Conservation (phyloP, 2,329 filamentous ascomycete species). For the Polychaeton citri region DNA sequence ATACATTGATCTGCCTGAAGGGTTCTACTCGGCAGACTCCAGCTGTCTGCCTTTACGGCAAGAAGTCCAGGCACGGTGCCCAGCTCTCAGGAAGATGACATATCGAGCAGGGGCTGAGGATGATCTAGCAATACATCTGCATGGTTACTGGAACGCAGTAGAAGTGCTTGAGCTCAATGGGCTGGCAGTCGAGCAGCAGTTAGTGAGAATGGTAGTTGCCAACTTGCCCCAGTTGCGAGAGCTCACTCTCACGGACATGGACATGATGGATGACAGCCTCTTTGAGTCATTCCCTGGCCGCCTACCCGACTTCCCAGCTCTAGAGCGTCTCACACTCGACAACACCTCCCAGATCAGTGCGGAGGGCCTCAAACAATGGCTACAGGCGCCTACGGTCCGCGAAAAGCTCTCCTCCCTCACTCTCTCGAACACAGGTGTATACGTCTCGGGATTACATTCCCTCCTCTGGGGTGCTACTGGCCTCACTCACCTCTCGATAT, state of each 20-base stretch:
- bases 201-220: slow-evolving; percentile 57
- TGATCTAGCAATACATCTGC: slow-evolving; percentile 57
- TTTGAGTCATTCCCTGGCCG: slow-evolving; percentile 49
- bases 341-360: slow-evolving; percentile 60
- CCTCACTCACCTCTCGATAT: slow-evolving; percentile 46
- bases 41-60: slow-evolving; percentile 63
- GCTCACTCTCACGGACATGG: slow-evolving; percentile 58
- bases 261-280: slow-evolving; percentile 62
- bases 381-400: slow-evolving; percentile 47
- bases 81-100: slow-evolving; percentile 77
- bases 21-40: slow-evolving; percentile 69
- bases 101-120: slow-evolving; percentile 68
- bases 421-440: slow-evolving; percentile 59
- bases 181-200: slow-evolving; percentile 55
- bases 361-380: slow-evolving; percentile 54
- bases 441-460: slow-evolving; percentile 45
- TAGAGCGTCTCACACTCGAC: slow-evolving; percentile 61
- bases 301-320: slow-evolving; percentile 58
- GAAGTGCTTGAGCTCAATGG: slow-evolving; percentile 59
- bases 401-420: slow-evolving; percentile 53
- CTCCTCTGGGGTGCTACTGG: slow-evolving; percentile 45
- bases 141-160: slow-evolving; percentile 54
- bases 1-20: slow-evolving; percentile 84
- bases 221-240: slow-evolving; percentile 56
- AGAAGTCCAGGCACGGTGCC: slow-evolving; percentile 72